Percentiles rank a stretch among this genome's conserved stretches.
Evolutionary conservation across 2,329 filamentous ascomycete genomes (phyloP).

Genomic region (Phyllachora maydis): DNA sequence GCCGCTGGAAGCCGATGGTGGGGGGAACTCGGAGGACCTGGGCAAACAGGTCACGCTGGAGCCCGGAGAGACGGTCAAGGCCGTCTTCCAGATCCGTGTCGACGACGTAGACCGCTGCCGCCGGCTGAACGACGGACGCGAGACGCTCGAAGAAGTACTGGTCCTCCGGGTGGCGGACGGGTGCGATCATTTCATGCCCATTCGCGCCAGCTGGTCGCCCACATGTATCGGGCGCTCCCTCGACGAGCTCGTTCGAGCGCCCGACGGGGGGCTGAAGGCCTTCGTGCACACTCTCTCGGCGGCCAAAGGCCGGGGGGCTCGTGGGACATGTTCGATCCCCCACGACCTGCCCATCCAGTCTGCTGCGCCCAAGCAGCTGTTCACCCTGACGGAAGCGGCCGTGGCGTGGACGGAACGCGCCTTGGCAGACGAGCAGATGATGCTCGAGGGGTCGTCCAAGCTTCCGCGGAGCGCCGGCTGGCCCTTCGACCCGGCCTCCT

Average conservation of each 20-base stretch:
- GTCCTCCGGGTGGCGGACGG: slow-evolving; percentile 69
- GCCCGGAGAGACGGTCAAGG: slow-evolving; percentile 64
- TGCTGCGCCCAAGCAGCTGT: slow-evolving; percentile 75
- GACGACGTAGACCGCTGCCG: slow-evolving; percentile 41
- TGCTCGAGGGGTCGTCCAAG: slow-evolving; percentile 31
- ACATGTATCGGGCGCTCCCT: slow-evolving; percentile 71
- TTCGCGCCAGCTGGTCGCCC: slow-evolving; percentile 59
- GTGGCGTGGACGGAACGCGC: slow-evolving; percentile 33
- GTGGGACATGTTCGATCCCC: slow-evolving; percentile 28
- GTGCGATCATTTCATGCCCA: slow-evolving; percentile 76
- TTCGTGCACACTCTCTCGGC: slow-evolving; percentile 15
- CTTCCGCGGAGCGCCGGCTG: slow-evolving; percentile 34
- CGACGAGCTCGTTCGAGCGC: slow-evolving; percentile 72
- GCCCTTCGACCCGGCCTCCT: slow-evolving; percentile 30
- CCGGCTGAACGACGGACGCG: slow-evolving; percentile 47
- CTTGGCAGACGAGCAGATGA: slow-evolving; percentile 38
- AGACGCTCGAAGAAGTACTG: slow-evolving; percentile 63
- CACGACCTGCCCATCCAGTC: slow-evolving; percentile 41
- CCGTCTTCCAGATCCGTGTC: slow-evolving; percentile 48
- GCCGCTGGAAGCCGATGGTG: slow-evolving; percentile 11
- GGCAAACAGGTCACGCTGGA: slow-evolving; percentile 44
- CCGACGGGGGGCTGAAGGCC: slow-evolving; percentile 54
- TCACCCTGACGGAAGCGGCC: slow-evolving; percentile 69
- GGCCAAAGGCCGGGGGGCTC: slow-evolving; percentile 12
- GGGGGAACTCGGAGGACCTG: slow-evolving; percentile 9